Evolutionary conservation across 2,329 filamentous ascomycete genomes (phyloP).

Genomic region (Furcasterigmium sp.): DNA sequence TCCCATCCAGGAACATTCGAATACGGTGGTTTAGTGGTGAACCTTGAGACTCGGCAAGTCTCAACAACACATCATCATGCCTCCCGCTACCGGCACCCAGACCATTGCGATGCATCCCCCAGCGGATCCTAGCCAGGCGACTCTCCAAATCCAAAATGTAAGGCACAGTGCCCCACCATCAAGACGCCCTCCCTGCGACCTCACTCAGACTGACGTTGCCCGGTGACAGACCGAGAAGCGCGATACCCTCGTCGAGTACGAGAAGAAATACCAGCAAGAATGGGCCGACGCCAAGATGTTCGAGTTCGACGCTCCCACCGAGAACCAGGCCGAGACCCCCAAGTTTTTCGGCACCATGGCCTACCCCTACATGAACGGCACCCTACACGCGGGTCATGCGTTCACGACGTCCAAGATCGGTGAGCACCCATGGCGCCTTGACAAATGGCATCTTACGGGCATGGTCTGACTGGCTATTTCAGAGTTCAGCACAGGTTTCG

Average conservation of each 20-base stretch:
- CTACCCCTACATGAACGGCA: slow-evolving; percentile 75
- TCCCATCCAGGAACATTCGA: too few relatives aligned
- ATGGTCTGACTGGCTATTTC: neutral
- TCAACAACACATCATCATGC: neutral
- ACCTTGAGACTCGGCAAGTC: neutral
- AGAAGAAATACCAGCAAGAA: slow-evolving; percentile 88
- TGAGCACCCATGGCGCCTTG: slow-evolving; percentile 84
- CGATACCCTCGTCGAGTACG: slow-evolving; percentile 72
- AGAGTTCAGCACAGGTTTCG: slow-evolving; percentile 18
- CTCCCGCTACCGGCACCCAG: neutral
- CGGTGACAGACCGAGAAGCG: slow-evolving; percentile 65
- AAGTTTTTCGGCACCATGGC: slow-evolving; percentile 66
- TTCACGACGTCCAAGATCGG: slow-evolving; percentile 89
- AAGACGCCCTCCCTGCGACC: neutral
- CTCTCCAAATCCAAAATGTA: neutral
- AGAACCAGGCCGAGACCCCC: slow-evolving; percentile 74
- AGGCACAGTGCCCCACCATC: neutral
- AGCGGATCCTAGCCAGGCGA: neutral
- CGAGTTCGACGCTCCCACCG: slow-evolving; percentile 76
- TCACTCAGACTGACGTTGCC: neutral
- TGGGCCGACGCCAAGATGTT: slow-evolving; percentile 78
- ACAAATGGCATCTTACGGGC: neutral
- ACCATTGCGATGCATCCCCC: neutral
- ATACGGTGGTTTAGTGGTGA: neutral
- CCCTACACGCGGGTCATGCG: slow-evolving; percentile 83